Base-by-base conservation (phyloP, 257 asterid genomes). In the Coffea eugenioides region DNA sequence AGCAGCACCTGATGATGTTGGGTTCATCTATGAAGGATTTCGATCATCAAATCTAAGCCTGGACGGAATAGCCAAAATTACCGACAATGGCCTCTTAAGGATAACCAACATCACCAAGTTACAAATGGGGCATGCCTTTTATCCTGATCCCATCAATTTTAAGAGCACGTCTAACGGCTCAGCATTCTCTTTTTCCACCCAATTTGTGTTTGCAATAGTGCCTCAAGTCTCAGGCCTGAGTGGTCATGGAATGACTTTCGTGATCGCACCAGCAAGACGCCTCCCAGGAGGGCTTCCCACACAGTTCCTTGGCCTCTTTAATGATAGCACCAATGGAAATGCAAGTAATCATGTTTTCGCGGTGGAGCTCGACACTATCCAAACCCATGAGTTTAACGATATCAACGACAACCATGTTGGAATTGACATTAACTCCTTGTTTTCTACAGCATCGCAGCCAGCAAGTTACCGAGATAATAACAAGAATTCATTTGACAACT, bases 391-490 rank as follows among this genome's bases (percentile, higher is more conserved):
- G 16, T 76, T 81, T 8, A 27, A 3, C 1, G 87, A 84, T 56
- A 80, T 84, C 14, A 15, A 80, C 25, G 80, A 77, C 13, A 84
- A 83, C 78, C 86, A 83, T 49, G 79, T 76, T 34, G 86, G 83
- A 1, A 49, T 83, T 27, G 83, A 83, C 62, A 76, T 83, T 16
- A 76, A 80, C 49, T 20, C 43, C 43, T 39, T 39, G 78, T 6
- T 34, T 78, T 80, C 87, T 9, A 20, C 41, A 23, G 27, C 0
- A 9, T 45, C 83, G 45, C 27, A 36, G 12, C 69, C 85, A 18
- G 85, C 85, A 71, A 72, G 72, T n/a, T 45, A 69, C 16, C 59
- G 11, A 18, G 76, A 46, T 68, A 54, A 56, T 0, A 43, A 75
- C 34, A 49, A 77, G 43, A 39, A 39, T 36, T 8, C 25, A 11